Percentiles rank a stretch among this genome's conserved stretches.
phyloP scores from a whole-genome alignment of 1,284 basidiomycete species.

The Cryptococcus sp. region DNA sequence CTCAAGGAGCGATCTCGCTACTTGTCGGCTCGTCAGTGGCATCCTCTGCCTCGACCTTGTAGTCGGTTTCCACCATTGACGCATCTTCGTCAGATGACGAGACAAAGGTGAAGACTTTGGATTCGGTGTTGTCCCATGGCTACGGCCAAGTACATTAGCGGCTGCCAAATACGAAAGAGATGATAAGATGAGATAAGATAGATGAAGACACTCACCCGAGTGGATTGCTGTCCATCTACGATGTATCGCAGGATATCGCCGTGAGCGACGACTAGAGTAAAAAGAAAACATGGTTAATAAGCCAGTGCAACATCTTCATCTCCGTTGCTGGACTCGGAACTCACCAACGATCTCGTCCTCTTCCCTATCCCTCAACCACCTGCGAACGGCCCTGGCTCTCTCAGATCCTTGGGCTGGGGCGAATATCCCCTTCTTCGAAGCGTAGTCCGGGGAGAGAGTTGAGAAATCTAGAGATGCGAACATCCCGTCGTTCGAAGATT shows the following conservation, averaged over 20 bases:
- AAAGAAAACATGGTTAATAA: neutral
- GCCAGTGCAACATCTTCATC: too few species aligned
- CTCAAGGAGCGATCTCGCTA: slow-evolving; percentile 20
- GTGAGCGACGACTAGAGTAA: slow-evolving; percentile 47
- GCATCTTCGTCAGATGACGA: slow-evolving; percentile 40
- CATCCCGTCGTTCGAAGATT: slow-evolving; percentile 40
- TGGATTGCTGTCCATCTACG: slow-evolving; percentile 38
- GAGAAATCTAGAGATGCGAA: slow-evolving; percentile 49
- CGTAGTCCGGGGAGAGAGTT: slow-evolving; percentile 41
- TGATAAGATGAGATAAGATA: neutral
- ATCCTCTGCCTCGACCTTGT: slow-evolving; percentile 16
- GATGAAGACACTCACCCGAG: slow-evolving; percentile 31
- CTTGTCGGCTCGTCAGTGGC: slow-evolving; percentile 26
- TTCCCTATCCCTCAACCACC: slow-evolving; percentile 44
- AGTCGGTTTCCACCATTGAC: slow-evolving; percentile 27
- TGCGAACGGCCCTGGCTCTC: slow-evolving; percentile 40
- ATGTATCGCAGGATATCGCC: slow-evolving; percentile 51
- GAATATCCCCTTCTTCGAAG: slow-evolving; percentile 49
- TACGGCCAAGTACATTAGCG: slow-evolving; percentile 7
- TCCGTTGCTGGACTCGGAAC: too few species aligned
- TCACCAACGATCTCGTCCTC: slow-evolving; percentile 52
- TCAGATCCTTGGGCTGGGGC: slow-evolving; percentile 34
- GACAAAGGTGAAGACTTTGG: slow-evolving; percentile 43
- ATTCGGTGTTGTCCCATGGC: slow-evolving; percentile 51
- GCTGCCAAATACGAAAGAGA: neutral